A percentile compares a stretch with the other conserved stretches of the same genome.
phyloP scores from a whole-genome alignment of 768 basidiomycete species.

The Scleroderma citrinum region DNA sequence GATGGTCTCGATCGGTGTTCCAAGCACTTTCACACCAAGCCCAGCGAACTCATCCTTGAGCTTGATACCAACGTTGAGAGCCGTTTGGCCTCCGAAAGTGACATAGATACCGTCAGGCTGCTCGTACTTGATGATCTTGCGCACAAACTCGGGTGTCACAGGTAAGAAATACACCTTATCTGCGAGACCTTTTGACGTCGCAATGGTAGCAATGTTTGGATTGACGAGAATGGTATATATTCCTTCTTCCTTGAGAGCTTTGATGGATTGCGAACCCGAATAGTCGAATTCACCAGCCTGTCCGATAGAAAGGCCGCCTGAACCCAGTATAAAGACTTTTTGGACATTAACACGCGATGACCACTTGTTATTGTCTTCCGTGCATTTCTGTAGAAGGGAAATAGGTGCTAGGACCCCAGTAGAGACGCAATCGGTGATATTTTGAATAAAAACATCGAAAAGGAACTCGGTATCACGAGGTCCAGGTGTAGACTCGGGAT shows the following conservation, averaged over 20 bases:
- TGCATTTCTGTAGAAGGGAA: constrained; percentile 70
- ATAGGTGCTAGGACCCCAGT: constrained; percentile 54
- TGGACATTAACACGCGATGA: constrained; percentile 70
- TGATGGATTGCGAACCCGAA: constrained; percentile 98
- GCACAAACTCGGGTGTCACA: constrained; percentile 95
- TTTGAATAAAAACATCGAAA: constrained; percentile 95
- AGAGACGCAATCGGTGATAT: constrained; percentile 66
- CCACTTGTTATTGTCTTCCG: constrained; percentile 74
- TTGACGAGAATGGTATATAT: constrained; percentile 99
- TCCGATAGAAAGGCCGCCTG: constrained; percentile 95
- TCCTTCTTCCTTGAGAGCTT: constrained; percentile 97
- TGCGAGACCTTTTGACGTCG: constrained; percentile 93
- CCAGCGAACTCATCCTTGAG: constrained; percentile 93
- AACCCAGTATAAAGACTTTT: constrained; percentile 96
- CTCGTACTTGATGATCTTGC: constrained; percentile 98
- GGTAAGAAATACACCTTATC: constrained; percentile 99
- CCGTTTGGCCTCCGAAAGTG: constrained; percentile 98
- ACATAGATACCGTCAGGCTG: constrained; percentile 98
- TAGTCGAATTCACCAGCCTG: constrained; percentile 99
- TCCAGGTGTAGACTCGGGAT: constrained; percentile 95
- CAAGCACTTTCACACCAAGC: constrained; percentile 89
- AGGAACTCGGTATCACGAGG: constrained; percentile 98
- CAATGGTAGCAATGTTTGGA: constrained; percentile 98
- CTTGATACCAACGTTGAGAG: constrained; percentile 93
- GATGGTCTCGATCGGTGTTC: constrained; percentile 95